phyloP scores from a whole-genome alignment of 768 basidiomycete species.

The Kondoa malvinella region DNA sequence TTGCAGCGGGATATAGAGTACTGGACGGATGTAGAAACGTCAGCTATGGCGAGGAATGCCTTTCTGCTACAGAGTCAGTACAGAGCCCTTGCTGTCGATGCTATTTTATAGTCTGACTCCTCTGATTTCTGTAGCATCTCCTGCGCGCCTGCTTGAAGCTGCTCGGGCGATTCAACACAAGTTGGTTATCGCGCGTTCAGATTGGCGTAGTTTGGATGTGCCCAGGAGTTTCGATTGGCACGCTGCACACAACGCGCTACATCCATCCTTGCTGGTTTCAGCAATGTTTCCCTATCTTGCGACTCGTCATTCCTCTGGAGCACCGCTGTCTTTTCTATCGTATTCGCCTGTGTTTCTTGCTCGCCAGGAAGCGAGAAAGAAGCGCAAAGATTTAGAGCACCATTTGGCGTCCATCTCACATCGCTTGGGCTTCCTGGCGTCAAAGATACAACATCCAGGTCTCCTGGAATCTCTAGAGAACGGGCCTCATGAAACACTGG shows the following conservation, averaged over 20 bases:
- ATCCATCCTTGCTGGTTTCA: background rate
- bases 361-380: constrained; percentile 50
- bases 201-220: too few relatives aligned
- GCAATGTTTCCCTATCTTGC: background rate
- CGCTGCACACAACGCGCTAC: background rate
- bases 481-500: constrained; percentile 3
- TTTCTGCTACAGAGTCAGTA: background rate
- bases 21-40: background rate
- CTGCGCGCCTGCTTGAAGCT: background rate
- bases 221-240: background rate
- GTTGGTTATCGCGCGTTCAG: too few relatives aligned
- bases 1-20: background rate
- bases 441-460: constrained; percentile 36
- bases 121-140: background rate
- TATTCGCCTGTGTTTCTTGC: constrained; percentile 45
- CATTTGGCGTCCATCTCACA: constrained; percentile 35
- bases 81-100: background rate
- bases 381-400: constrained; percentile 42
- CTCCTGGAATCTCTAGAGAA: constrained; percentile 13
- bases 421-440: constrained; percentile 47
- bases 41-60: background rate
- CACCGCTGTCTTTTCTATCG: constrained; percentile 30
- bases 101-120: background rate
- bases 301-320: background rate
- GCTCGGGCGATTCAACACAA: background rate